Base-by-base conservation (phyloP, 176 grass and related monocot species). In the barley (Hordeum vulgare) region DNA sequence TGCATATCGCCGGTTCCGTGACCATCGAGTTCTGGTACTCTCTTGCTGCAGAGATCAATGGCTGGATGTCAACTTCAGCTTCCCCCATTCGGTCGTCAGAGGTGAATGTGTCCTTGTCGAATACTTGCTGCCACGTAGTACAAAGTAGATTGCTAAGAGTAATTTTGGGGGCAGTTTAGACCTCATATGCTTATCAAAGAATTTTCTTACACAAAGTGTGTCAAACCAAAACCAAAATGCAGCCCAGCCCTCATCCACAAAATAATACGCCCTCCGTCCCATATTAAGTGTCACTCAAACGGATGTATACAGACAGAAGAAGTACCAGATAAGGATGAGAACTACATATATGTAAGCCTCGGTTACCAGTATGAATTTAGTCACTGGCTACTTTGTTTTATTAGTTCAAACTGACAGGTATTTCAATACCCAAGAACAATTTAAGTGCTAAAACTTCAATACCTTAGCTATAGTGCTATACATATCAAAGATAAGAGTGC, bases 41-140 rank as follows among this genome's bases (percentile, higher is more conserved):
- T 81, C 86, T 95, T 10, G 96, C 94, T 8, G 93, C 91, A 6
- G 91, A 33, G 26, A 98, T 90, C 56, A 98, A 74, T 1, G 91
- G 89, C 51, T 90, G 93, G 86, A 98, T 95, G 61, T 98, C 89
- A 51, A 98, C 86, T 21, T 98, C 93, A 4, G 89, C 96, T 65
- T 98, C 96, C 24, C 96, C 96, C 93, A 98, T 98, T 65, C 83
- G 83, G 44, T 98, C 96, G 11, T 98, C 96, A 0, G 93, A 86
- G 47, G 80, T 93, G 89, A 98, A 98, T 20, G 91, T 98, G 40
- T 98, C 96, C 87, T 98, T 98, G 74, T 98, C 93, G 25, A 90
- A 98, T 34, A 98, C 96, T 89, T 83, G 91, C 91, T 94, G 92
- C 47, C 5, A 80, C 0, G 45, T 21, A 57, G 17, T 10, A 65